phyloP scores from a whole-genome alignment of 2,329 filamentous ascomycete genomes.

The Macrophomina pseudophaseolina region DNA sequence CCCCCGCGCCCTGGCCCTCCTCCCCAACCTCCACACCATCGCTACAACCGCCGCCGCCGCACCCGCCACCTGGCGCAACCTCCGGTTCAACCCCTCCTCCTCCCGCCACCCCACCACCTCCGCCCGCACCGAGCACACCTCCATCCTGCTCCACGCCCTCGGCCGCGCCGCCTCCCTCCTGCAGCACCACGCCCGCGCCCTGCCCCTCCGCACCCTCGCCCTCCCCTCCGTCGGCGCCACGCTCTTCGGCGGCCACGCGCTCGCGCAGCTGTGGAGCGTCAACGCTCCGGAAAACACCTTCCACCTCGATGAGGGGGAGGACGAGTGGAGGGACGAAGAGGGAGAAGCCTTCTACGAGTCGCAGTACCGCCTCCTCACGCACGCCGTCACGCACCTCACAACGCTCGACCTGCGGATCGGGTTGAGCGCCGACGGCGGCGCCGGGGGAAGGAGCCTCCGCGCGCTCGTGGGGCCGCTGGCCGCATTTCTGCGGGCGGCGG shows the following conservation, averaged over 20 bases:
- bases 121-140: background rate
- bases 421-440: background rate
- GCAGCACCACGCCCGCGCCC: background rate
- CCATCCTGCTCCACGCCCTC: slow-evolving; percentile 1
- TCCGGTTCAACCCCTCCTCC: background rate
- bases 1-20: slow-evolving; percentile 1
- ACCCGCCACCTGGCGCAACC: slow-evolving; percentile 9
- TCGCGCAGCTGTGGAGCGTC: background rate
- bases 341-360: background rate
- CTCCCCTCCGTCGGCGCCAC: background rate
- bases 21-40: slow-evolving; percentile 6
- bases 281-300: background rate
- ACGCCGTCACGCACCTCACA: background rate
- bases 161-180: background rate
- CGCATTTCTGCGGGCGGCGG: background rate
- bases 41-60: background rate
- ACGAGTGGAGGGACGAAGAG: background rate
- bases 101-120: background rate
- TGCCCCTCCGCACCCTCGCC: slow-evolving; percentile 4
- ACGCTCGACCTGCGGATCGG: background rate
- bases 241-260: background rate
- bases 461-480: background rate
- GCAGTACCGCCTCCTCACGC: background rate
- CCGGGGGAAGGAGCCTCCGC: background rate
- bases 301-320: background rate